Base-by-base conservation (phyloP, 2,329 filamentous ascomycete species). In the Talaromyces pinophilus region DNA sequence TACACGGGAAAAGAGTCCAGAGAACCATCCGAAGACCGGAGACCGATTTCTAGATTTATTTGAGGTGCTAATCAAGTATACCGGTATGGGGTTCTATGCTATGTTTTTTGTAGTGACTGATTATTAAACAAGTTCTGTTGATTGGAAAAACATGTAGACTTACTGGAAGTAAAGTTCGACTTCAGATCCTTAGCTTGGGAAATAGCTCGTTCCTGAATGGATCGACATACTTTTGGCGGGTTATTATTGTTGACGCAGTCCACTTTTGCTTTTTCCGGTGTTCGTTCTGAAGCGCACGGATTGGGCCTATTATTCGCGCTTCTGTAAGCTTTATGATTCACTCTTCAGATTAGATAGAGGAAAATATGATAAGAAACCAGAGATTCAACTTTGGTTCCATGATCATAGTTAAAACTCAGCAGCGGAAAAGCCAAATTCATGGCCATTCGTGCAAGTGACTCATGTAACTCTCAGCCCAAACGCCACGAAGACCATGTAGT, bases 21-120 rank as follows among this genome's bases (percentile, higher is more conserved):
- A 28, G 19, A 42, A 44, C 30, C 30, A 52, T 54, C 61, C 48
- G 48, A 42, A 22, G 22, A 55, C 33, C 61, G 61, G 48, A 55
- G n/a, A 55, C 48, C 35, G 48, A 62, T 38, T 7, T 54, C n/a
- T 54, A 54, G 13, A 55, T 33, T 42, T 5, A 17, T 22, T 8
- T 38, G 11, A 13, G 17, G 50, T 38, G 8, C n/a, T 25, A 48
- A 40, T 52, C 52, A 17, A 38, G 30, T 54, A 50, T 7, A 19
- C 19, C 19, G 19, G 19, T 19, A 30, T 33, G 28, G 22, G 35
- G 50, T 30, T 55, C 30, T 33, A 35, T 35, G 1, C 15, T 17
- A 17, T 19, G 13, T 52, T 28, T 13, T 6, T 17, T 25, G 2
- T 11, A n/a, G 5, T 30, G 8, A 30, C 11, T 11, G 5, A 52